phyloP scores from a whole-genome alignment of 129 eudicot species.

The Escallonia rubra region DNA sequence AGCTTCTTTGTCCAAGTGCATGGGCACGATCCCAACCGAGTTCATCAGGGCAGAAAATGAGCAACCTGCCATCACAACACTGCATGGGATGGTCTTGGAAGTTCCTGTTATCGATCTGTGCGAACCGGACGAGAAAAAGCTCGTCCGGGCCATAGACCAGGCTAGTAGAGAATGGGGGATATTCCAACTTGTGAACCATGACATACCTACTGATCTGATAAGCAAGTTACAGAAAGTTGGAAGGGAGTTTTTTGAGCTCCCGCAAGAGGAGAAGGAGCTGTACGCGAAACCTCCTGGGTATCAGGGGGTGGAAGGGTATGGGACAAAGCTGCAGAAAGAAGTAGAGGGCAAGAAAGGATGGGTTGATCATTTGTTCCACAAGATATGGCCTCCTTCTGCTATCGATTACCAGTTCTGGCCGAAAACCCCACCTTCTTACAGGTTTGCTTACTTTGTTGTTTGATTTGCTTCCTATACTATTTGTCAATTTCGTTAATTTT shows the following conservation, averaged over 20 bases:
- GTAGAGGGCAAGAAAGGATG: conserved; percentile 67
- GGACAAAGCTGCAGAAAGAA: conserved; percentile 63
- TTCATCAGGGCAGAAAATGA: conserved; percentile 32
- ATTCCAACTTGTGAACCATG: conserved; percentile 72
- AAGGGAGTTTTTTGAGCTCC: conserved; percentile 69
- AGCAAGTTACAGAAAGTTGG: conserved; percentile 47
- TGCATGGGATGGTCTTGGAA: conserved; percentile 27
- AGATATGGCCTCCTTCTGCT: conserved; percentile 75
- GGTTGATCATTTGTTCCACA: conserved; percentile 91
- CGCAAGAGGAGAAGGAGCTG: conserved; percentile 64
- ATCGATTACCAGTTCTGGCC: conserved; percentile 76
- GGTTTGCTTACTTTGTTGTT: conserved; percentile 20
- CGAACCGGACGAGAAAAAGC: conserved; percentile 6
- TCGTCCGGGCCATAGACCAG: conserved; percentile 17
- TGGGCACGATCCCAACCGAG: conserved; percentile 31
- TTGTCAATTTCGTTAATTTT: too few relatives aligned
- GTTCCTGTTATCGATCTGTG: conserved; percentile 45
- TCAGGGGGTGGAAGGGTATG: conserved; percentile 70
- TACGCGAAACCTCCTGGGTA: conserved; percentile 45
- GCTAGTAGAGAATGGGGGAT: conserved; percentile 48
- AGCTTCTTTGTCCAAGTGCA: conserved; percentile 16
- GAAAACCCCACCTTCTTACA: conserved; percentile 68
- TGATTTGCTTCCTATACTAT: too few relatives aligned
- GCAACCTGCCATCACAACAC: conserved; percentile 36
- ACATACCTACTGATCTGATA: conserved; percentile 52